Evolutionary conservation across 1,139 yeast species (phyloP), one percentile per base, ranked within the genome.

Genomic region (Candida smagusa): DNA sequence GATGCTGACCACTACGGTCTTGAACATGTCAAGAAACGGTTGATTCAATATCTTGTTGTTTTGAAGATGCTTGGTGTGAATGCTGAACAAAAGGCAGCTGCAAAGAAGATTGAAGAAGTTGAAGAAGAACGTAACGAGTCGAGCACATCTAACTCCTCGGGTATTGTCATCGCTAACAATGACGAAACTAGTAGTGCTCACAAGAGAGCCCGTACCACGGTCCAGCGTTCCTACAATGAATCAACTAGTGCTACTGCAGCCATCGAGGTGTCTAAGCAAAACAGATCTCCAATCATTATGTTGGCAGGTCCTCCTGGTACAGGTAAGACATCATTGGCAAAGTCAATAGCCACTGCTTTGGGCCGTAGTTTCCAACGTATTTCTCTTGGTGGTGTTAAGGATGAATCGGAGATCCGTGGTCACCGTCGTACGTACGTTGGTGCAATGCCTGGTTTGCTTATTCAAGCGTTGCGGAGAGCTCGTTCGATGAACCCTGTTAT

Each of bases 251-350:
- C 45, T 19, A 39, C 46, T 22, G 42, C 56, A 36, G 53, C 63
- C 0, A 42, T 63, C n/a, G 47, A 59, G 30, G 60, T 64, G 8
- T 58, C 68, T 2, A 63, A 58, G 35, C 55, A 57, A 36, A 70
- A 70, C 47, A 78, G 76, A 52, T 74, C 92, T 6, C 92, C 95
- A 22, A 87, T 88, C 35, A 68, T 90, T 33, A 73, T 88, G 61
- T 68, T 90, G 42, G 89, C 89, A 3, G 97, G 97, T 0, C 97
- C 97, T 7, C 97, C 97, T 0, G 97, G 97, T 33, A 95, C 89
- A 6, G 97, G 97, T 29, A 89, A 89, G 57, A 89, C 97, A 0
- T 86, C 96, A 2, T 69, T 89, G 43, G 96, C 96, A 3, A 82
- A 82, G 54, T 84, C 95, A 0, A 80, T 89, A 37, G 96, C 97